Evolutionary conservation across 78 protist genomes (phyloP).

Genomic region (Planoprotostelium fungivorum): DNA sequence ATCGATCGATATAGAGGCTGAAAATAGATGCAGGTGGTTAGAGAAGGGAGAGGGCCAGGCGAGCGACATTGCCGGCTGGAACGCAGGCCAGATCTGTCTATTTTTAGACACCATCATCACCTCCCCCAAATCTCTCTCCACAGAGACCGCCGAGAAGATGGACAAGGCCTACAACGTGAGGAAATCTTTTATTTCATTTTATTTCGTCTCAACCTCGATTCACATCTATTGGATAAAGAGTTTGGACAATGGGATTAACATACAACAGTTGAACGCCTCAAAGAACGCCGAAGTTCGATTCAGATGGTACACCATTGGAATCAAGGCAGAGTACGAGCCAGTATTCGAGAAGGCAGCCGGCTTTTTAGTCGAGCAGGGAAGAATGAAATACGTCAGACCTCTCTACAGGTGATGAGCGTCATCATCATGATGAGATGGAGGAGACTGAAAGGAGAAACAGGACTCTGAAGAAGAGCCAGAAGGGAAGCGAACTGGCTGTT

Average conservation of each 20-base stretch:
- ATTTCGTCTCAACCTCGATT: not conserved
- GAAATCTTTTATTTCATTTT: not conserved
- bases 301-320: constrained; percentile 38
- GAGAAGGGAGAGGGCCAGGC: not conserved
- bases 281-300: constrained; percentile 44
- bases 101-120: not conserved
- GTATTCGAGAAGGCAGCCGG: constrained; percentile 6
- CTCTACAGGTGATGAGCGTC: constrained; percentile 70
- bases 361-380: constrained; percentile 54
- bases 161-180: constrained; percentile 29
- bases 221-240: not conserved
- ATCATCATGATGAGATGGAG: not conserved
- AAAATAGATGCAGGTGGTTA: not conserved
- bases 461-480: constrained; percentile 19
- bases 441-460: too few relatives aligned
- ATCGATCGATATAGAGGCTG: not conserved
- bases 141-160: not conserved
- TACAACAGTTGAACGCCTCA: constrained; percentile 12
- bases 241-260: not conserved
- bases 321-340: constrained; percentile 16
- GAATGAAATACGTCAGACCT: constrained; percentile 81
- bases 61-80: not conserved
- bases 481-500: constrained; percentile 30
- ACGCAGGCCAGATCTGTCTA: not conserved
- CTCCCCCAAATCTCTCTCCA: not conserved